Evolutionary conservation across 305 asterid species (phyloP), one percentile per base, ranked within the genome.

Genomic region (Petunia hybrid): DNA sequence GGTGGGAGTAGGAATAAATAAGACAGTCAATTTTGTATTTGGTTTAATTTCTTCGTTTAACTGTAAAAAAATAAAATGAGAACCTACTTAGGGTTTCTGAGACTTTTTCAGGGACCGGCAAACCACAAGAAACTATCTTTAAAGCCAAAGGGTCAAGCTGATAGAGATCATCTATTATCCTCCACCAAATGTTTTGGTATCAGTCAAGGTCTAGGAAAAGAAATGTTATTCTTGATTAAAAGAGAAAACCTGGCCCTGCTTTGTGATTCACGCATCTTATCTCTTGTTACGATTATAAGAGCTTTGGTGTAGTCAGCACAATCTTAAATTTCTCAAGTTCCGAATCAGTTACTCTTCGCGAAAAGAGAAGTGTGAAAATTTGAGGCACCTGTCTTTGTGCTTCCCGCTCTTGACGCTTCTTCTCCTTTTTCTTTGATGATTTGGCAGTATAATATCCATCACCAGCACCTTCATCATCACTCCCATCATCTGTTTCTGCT

Each of bases 401-500:
- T 79, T 92, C 99, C 65, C 94, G 89, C 87, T 95, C 99, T 82
- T 92, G 97, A 36, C 93, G 86, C 87, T 85, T 95, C 92, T 88
- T 95, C 83, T 93, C 98, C 91, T 86, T 93, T 82, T 91, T 95
- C 89, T 85, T 93, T 35, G 91, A 89, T 51, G 84, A 91, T 89
- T 82, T 91, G 65, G 90, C 90, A 83, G 88, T 70, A 76, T 87
- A 82, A 60, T 87, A 43, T 53, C 91, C 98, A 39, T 92, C 93
- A 42, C 77, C 97, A 73, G 78, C 92, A 65, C 42, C 96, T 83
- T 93, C 98, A 59, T 91, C 96, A 63, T 93, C 99, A 84, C 93
- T 93, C 82, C 83, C 99, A 83, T 88, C 97, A 61, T 7, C 81
- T 77, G 78, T 65, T 87, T 88, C 97, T 94, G 91, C 79, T 14